phyloP scores from a whole-genome alignment of 176 grass and related monocot genomes.

The Chloris gayana region DNA sequence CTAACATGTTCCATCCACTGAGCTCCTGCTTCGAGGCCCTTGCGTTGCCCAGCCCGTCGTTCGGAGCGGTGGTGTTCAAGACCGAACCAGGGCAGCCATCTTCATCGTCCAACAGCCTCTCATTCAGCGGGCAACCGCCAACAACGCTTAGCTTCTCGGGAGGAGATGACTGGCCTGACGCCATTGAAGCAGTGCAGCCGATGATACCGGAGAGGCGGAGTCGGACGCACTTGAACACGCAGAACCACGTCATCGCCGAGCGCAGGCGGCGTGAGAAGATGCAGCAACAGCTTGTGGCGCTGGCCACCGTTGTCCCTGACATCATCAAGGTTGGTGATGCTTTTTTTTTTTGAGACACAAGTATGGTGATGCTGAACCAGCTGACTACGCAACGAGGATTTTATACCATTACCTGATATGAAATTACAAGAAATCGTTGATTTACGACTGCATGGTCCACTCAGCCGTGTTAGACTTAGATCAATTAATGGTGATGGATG shows the following conservation, averaged over 20 bases:
- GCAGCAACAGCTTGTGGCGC: constrained; percentile 62
- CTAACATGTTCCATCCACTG: constrained; percentile 9
- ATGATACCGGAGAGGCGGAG: constrained; percentile 45
- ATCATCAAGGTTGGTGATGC: constrained; percentile 58
- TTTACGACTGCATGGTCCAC: no score
- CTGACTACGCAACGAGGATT: not conserved
- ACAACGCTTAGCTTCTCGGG: constrained; percentile 45
- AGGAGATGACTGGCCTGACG: constrained; percentile 31
- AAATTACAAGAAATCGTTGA: no score
- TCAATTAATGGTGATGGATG: no score
- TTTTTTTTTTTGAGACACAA: no score
- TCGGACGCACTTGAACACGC: constrained; percentile 40
- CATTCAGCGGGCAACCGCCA: constrained; percentile 35
- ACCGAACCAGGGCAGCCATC: constrained; percentile 25
- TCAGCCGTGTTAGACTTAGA: no score
- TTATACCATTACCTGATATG: no score
- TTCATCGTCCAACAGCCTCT: constrained; percentile 30
- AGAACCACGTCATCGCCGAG: constrained; percentile 72
- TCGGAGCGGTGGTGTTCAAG: constrained; percentile 8
- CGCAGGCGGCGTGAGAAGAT: constrained; percentile 67
- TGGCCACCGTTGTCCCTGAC: constrained; percentile 61
- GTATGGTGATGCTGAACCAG: not conserved
- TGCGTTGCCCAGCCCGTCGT: constrained; percentile 24
- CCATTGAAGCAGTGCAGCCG: constrained; percentile 18
- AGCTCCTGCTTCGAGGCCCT: constrained; percentile 3